Base-by-base conservation (phyloP, 2,329 filamentous ascomycete species). In the Clonostachys rhizophaga region DNA sequence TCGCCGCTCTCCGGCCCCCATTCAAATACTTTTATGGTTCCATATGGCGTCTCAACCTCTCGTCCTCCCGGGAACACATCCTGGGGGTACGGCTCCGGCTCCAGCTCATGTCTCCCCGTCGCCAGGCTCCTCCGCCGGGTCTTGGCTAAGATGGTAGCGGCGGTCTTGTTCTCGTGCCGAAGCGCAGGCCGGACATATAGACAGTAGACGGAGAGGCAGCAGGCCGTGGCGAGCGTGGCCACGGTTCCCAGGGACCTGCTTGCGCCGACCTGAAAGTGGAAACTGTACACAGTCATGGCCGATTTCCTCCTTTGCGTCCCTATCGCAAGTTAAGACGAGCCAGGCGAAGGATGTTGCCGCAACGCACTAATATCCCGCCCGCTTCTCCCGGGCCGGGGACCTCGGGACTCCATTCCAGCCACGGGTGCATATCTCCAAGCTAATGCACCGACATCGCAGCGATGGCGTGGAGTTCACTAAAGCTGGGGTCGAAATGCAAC, bases 1-100 rank as follows among this genome's bases (percentile, higher is more conserved):
- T 81, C 76, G 2, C 88, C 89, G 35, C 76, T 68, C 49, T 81
- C 75, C n/a, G 18, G 20, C 0, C 90, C 90, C 78, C 85, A 94
- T 70, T 95, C 90, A 60, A 90, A 92, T 37, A 51, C 49, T 34
- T 39, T 34, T 33, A 49, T 44, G 17, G 47, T 51, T 30, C 49
- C 49, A 33, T 46, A 50, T 7, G 49, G 46, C 8, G 49, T 50
- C 13, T 42, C 43, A 13, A 50, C 46, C 17, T 50, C 34, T 17
- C 49, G 17, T 6, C 18, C 49, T 5, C 49, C 49, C 17, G 86
- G 87, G 13, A 91, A 75, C 14, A 78, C 76, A 62, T 89, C 77
- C 4, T 81, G 81, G 2, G 87, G 87, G 62, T 94, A 90, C 3
- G 82, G 77, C 10, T 30, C 24, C 24, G 9, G 24, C 24, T 10